These are phyloP conservation scores for Emydomyces testavorans DNA, from an alignment of 2,329 filamentous ascomycete species.

Conservation along the genomic window DNA sequence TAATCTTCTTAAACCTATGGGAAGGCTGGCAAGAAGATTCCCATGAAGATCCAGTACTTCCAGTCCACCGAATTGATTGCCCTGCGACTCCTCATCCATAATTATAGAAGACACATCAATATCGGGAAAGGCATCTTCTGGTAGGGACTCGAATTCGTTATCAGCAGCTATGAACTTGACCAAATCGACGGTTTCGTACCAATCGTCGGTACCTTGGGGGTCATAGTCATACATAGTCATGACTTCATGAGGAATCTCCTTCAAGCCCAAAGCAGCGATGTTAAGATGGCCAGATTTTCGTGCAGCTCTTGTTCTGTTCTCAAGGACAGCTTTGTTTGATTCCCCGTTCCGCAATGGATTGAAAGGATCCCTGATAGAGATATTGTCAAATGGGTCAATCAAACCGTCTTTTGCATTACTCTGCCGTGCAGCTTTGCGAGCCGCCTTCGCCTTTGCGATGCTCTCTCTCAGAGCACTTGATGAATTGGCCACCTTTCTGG, in stretches of 20 bases:
- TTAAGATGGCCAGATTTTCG: slow-evolving; percentile 72
- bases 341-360: slow-evolving; percentile 51
- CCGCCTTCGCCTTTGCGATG: slow-evolving; percentile 84
- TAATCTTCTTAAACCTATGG: slow-evolving; percentile 62
- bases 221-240: slow-evolving; percentile 83
- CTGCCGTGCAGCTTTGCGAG: slow-evolving; percentile 46
- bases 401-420: slow-evolving; percentile 19
- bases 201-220: slow-evolving; percentile 53
- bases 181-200: slow-evolving; percentile 87
- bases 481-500: slow-evolving; percentile 49
- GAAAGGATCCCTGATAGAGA: slow-evolving; percentile 37
- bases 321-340: slow-evolving; percentile 54
- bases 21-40: slow-evolving; percentile 62
- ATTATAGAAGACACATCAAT: slow-evolving; percentile 44
- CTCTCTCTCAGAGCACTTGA: slow-evolving; percentile 75
- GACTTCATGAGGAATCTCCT: slow-evolving; percentile 68
- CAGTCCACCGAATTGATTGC: slow-evolving; percentile 68
- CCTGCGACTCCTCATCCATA: slow-evolving; percentile 54
- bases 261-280: slow-evolving; percentile 71
- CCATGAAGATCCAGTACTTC: slow-evolving; percentile 78
- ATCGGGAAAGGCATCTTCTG: slow-evolving; percentile 70
- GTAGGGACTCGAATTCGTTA: slow-evolving; percentile 68
- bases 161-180: slow-evolving; percentile 75
- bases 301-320: slow-evolving; percentile 60
- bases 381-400: slow-evolving; percentile 40